Base-by-base conservation (phyloP, 2,329 filamentous ascomycete genomes). In the Xylaria sp. region DNA sequence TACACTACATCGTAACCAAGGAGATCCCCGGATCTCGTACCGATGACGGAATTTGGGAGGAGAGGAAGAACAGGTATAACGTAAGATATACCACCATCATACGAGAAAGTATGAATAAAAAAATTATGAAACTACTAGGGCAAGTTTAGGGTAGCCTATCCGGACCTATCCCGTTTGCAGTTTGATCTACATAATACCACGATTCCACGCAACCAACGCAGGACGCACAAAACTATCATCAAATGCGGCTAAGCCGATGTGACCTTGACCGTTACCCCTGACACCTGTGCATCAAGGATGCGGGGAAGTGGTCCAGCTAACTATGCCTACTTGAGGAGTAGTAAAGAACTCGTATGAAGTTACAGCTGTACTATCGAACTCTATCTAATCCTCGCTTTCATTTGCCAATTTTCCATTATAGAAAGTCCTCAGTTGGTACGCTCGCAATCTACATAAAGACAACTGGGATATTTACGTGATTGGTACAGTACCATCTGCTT, bases 151-250 rank as follows among this genome's bases (percentile, higher is more conserved):
- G n/a, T 48, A 48, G 59, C 30, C 11, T 32, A 55, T 27, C 54
- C 59, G 55, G 39, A 17, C 19, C 54, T 67, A 59, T 17, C 59
- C 34, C 45, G 45, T 53, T 54, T 24, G 21, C 47, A 11, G 21
- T 24, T 48, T 24, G n/a, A 24, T 48, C 47, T 48, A 48, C 42
- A 5, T n/a, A 12, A 14, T 14, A 17, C 39, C 39, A 42, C 39
- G 39, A 42, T 42, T 42, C 39, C 12, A n/a, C 14, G 12, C n/a
- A 19, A 27, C 24, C 24, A 36, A 36, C 34, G 34, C 34, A 42
- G 14, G 39, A 42, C 39, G 39, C 11, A 42, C 39, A 42, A 42
- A 14, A 11, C 39, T 5, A 8, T 17, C 14, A 17, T 24, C 47
- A 21, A 48, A 48, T 48, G 21, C 47, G 47, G 47, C 47, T 48